Conservation (phyloP, 2,329 filamentous ascomycete genomes). For the Metarhizium rileyi region DNA sequence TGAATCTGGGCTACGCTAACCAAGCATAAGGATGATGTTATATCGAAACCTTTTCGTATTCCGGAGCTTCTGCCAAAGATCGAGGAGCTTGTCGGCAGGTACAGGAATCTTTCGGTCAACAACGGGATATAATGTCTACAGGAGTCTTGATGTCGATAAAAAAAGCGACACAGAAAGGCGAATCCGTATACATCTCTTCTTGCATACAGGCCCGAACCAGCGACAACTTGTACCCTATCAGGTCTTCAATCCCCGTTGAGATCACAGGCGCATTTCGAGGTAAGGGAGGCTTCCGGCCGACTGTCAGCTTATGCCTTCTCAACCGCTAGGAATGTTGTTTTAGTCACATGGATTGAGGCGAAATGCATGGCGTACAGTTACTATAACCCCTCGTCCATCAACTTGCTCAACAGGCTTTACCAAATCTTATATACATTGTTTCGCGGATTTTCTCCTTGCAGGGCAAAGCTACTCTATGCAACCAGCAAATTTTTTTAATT, state of each 20-base stretch:
- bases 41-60: conserved; percentile 73
- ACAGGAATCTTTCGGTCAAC: conserved; percentile 22
- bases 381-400: no score
- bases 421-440: no score
- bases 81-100: conserved; percentile 40
- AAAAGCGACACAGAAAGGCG: neutral
- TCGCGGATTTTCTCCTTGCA: no score
- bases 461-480: no score
- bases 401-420: no score
- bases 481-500: no score
- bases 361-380: no score
- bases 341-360: no score
- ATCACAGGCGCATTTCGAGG: neutral
- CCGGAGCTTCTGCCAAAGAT: conserved; percentile 61
- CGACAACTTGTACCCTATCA: neutral
- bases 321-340: no score
- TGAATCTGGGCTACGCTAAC: neutral
- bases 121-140: conserved; percentile 4
- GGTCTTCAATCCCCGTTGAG: neutral
- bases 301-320: no score
- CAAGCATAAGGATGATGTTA: conserved; percentile 52
- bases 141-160: neutral
- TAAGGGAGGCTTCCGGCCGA: no score
- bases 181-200: neutral
- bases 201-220: neutral